These are phyloP conservation scores for Chalaropsis ovoidea DNA, from an alignment of 2,329 filamentous ascomycete species.

Conservation along the genomic window DNA sequence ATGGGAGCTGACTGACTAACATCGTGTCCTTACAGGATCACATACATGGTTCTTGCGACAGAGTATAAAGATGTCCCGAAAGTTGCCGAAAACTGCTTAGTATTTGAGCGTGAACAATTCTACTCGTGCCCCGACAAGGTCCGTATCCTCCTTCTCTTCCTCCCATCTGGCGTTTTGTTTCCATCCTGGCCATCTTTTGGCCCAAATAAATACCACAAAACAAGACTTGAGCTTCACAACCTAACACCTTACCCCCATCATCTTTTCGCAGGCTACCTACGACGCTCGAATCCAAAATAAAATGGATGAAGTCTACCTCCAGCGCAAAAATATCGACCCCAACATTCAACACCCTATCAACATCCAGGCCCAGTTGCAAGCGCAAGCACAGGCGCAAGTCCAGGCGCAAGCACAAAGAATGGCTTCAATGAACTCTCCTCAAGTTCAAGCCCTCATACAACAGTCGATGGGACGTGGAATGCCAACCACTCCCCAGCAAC, in stretches of 20 bases:
- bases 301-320: slow-evolving; percentile 41
- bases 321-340: slow-evolving; percentile 42
- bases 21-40: slow-evolving; percentile 35
- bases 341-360: slow-evolving; percentile 32
- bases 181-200: background rate
- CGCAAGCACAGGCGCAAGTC: slow-evolving; percentile 16
- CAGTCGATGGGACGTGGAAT: slow-evolving; percentile 30
- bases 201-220: background rate
- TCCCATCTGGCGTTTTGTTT: background rate
- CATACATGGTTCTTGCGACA: slow-evolving; percentile 42
- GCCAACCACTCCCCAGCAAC: slow-evolving; percentile 28
- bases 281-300: slow-evolving; percentile 41
- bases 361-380: slow-evolving; percentile 3
- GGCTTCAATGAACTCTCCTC: slow-evolving; percentile 1
- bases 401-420: slow-evolving; percentile 15
- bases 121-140: slow-evolving; percentile 42
- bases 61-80: slow-evolving; percentile 36
- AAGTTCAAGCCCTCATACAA: slow-evolving; percentile 9
- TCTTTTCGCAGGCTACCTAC: slow-evolving; percentile 38
- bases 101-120: slow-evolving; percentile 42
- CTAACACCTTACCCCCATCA: slow-evolving; percentile 8
- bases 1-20: slow-evolving; percentile 16
- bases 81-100: slow-evolving; percentile 37
- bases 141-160: slow-evolving; percentile 25
- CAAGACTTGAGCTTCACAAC: background rate